Conservation (phyloP, 176 grass and related monocot species). For the Triticum turgidum region DNA sequence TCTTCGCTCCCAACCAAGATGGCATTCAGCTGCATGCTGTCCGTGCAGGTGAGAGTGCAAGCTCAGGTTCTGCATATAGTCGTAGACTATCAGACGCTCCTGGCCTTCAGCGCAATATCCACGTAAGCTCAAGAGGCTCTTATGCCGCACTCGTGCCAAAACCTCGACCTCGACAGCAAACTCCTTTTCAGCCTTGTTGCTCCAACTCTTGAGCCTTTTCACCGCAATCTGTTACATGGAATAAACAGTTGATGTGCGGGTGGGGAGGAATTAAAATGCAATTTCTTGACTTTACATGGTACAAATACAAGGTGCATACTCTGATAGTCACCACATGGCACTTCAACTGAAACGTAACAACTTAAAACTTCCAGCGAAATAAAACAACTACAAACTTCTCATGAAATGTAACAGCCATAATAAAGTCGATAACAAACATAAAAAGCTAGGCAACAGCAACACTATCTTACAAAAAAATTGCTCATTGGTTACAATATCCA, state of each 20-base stretch:
- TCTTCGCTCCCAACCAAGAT: slow-evolving; percentile 68
- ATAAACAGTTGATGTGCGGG: not conserved
- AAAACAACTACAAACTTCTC: not conserved
- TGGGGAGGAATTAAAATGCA: not conserved
- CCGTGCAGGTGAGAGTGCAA: slow-evolving; percentile 85
- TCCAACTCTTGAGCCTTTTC: slow-evolving; percentile 94
- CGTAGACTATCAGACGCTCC: slow-evolving; percentile 84
- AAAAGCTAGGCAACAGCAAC: not conserved
- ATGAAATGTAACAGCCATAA: not conserved
- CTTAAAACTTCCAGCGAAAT: not conserved
- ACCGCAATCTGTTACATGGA: slow-evolving; percentile 64
- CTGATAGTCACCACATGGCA: not conserved
- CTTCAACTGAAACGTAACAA: not conserved
- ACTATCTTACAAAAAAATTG: not conserved
- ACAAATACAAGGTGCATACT: not conserved
- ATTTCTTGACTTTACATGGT: not conserved
- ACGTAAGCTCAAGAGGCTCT: slow-evolving; percentile 73
- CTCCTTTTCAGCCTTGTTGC: slow-evolving; percentile 87
- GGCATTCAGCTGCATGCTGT: slow-evolving; percentile 66
- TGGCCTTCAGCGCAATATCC: slow-evolving; percentile 90
- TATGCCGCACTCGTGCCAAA: slow-evolving; percentile 72
- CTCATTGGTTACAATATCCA: not conserved
- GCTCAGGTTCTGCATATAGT: slow-evolving; percentile 85
- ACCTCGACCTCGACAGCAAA: slow-evolving; percentile 76
- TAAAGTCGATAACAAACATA: not conserved